A percentile compares a stretch with the other conserved stretches of the same genome.
phyloP scores from a whole-genome alignment of 1,284 basidiomycete species.

The Apiotrichum laibachii region DNA sequence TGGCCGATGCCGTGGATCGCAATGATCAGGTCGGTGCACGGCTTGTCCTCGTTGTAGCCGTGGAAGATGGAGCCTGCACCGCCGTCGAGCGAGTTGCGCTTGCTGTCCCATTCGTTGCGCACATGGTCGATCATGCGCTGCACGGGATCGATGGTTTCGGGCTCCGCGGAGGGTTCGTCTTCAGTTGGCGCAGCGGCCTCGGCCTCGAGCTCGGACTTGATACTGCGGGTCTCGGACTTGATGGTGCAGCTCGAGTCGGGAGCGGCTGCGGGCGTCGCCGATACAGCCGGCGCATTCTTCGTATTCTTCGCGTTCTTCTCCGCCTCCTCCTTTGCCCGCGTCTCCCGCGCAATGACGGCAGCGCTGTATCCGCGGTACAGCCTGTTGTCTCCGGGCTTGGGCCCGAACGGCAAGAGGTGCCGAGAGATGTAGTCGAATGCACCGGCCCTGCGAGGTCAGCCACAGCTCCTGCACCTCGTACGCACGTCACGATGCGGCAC shows the following conservation, averaged over 20 bases:
- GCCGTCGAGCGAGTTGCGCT: slow-evolving; percentile 37
- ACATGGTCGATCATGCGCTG: no score
- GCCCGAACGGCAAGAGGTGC: slow-evolving; percentile 48
- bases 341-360: slow-evolving; percentile 35
- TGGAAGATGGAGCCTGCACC: slow-evolving; percentile 44
- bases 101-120: not conserved
- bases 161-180: no score
- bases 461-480: not conserved
- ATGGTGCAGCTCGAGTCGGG: not conserved
- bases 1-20: slow-evolving; percentile 57
- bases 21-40: slow-evolving; percentile 55
- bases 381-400: slow-evolving; percentile 48
- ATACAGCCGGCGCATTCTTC: not conserved
- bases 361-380: slow-evolving; percentile 54
- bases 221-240: not conserved
- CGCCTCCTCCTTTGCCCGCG: slow-evolving; percentile 9
- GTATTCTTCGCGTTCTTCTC: not conserved
- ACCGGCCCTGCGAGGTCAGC: slow-evolving; percentile 30
- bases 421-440: slow-evolving; percentile 45
- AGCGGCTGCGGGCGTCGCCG: not conserved
- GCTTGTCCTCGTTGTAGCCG: slow-evolving; percentile 43
- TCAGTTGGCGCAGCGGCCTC: no score
- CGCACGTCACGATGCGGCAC: slow-evolving; percentile 54
- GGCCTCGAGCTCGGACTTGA: slow-evolving; percentile 12
- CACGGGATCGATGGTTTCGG: no score